Conservation (phyloP, 352 stramenopile genomes). For the Pythium coloratum region DNA sequence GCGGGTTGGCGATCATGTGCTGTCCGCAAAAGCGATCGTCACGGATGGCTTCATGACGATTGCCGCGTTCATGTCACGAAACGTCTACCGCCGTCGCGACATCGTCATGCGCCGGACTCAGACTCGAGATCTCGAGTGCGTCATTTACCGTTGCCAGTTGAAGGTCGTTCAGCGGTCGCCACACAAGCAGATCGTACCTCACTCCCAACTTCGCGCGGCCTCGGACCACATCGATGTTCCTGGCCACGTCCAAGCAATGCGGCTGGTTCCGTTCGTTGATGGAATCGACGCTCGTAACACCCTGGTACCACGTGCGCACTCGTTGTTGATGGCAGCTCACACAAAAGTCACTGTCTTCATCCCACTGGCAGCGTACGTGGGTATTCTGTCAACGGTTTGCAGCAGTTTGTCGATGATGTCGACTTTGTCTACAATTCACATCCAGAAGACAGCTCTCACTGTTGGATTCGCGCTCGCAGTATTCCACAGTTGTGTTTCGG, state of each 20-base stretch:
- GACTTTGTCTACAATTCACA: background rate
- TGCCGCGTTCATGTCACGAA: slow-evolving; percentile 17
- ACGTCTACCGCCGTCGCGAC: slow-evolving; percentile 20
- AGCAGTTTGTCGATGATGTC: slow-evolving; percentile 4
- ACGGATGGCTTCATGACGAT: slow-evolving; percentile 23
- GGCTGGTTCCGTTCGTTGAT: background rate
- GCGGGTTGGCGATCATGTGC: slow-evolving; percentile 8
- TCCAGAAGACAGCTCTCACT: background rate
- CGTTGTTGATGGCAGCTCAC: background rate
- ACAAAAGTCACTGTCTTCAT: background rate
- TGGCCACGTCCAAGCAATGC: background rate
- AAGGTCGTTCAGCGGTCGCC: background rate
- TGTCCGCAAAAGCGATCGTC: slow-evolving; percentile 11
- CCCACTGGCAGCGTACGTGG: background rate
- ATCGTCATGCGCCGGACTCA: background rate
- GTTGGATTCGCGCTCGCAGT: slow-evolving; percentile 10
- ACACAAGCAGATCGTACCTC: background rate
- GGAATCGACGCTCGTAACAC: slow-evolving; percentile 10
- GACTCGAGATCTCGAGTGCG: slow-evolving; percentile 19
- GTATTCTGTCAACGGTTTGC: background rate
- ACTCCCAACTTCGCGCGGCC: background rate
- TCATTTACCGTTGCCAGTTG: slow-evolving; percentile 25
- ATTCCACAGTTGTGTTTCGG: slow-evolving; percentile 5
- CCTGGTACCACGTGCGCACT: background rate
- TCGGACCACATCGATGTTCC: background rate